A percentile compares a stretch with the other conserved stretches of the same genome.
Conservation (phyloP, 1,139 yeast genomes). For the Suhomyces guaymorum region DNA sequence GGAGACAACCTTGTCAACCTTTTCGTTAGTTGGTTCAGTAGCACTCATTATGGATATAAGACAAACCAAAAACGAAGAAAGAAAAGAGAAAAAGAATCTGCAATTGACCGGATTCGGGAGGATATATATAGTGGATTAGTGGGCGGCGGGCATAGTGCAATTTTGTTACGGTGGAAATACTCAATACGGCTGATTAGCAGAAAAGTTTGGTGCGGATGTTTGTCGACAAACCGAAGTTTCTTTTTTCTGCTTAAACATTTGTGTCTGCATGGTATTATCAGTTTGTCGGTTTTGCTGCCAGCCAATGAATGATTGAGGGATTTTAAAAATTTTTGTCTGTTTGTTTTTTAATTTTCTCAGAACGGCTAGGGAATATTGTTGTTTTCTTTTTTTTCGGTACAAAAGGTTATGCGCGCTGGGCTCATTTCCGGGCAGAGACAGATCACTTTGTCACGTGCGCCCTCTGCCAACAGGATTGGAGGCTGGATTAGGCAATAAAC, state of each 20-base stretch:
- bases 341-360: slow-evolving; percentile 5
- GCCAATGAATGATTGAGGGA: slow-evolving; percentile 11
- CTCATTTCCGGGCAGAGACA: neutral
- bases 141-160: slow-evolving; percentile 3
- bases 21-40: slow-evolving; percentile 53
- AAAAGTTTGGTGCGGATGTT: slow-evolving; percentile 1
- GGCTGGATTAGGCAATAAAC: slow-evolving; percentile 4
- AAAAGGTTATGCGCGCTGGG: slow-evolving; percentile 4
- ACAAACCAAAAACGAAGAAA: slow-evolving; percentile 14
- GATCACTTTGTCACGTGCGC: slow-evolving; percentile 3
- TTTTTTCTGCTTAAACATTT: slow-evolving; percentile 2
- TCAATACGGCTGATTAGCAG: slow-evolving; percentile 13
- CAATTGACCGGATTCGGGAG: too few species aligned
- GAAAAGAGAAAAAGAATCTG: slow-evolving; percentile 11
- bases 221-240: slow-evolving; percentile 6
- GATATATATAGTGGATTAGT: slow-evolving; percentile 7
- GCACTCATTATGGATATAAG: slow-evolving; percentile 38
- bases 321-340: slow-evolving; percentile 6
- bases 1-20: slow-evolving; percentile 49
- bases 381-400: slow-evolving; percentile 3
- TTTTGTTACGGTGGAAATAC: slow-evolving; percentile 3
- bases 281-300: too few species aligned
- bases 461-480: too few species aligned
- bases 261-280: slow-evolving; percentile 8
- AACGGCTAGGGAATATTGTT: slow-evolving; percentile 4